These are phyloP conservation scores for Anethum foeniculum DNA, from an alignment of 140 eudicot genomes.

Conservation along the genomic window DNA sequence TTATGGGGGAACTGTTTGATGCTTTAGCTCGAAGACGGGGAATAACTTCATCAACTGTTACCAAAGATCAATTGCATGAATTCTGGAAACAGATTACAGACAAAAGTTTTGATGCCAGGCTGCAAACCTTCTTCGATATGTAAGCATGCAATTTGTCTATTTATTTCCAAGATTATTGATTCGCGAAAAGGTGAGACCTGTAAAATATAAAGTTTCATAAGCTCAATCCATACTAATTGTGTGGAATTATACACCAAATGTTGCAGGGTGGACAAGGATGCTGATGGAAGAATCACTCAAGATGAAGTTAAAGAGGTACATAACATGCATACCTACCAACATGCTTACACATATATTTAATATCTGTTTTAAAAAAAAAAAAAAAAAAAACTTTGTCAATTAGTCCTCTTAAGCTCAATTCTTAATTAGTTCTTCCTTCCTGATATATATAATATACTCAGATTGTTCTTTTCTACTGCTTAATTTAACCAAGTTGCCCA, in stretches of 20 bases:
- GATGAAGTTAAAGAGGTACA: slow-evolving; percentile 57
- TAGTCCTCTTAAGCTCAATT: neutral
- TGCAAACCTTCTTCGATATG: slow-evolving; percentile 63
- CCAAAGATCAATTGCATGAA: slow-evolving; percentile 35
- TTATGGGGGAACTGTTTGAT: slow-evolving; percentile 44
- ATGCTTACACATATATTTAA: neutral
- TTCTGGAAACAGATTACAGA: slow-evolving; percentile 59
- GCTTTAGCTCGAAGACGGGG: slow-evolving; percentile 46
- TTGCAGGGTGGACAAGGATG: slow-evolving; percentile 60
- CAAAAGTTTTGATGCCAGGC: slow-evolving; percentile 47
- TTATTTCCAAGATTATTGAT: neutral
- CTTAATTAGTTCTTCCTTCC: neutral
- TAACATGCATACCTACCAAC: neutral
- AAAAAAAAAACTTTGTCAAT: neutral
- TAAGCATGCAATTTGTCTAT: slow-evolving; percentile 10
- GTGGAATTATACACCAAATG: neutral
- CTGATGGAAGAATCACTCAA: slow-evolving; percentile 53
- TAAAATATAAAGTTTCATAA: neutral
- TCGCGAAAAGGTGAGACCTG: too few species aligned
- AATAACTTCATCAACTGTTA: slow-evolving; percentile 28
- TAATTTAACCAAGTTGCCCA: neutral
- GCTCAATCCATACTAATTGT: neutral
- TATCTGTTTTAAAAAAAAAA: neutral
- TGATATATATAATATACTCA: neutral
- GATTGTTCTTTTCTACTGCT: neutral